phyloP scores from a whole-genome alignment of 495 filamentous ascomycete genomes.

The Talaromyces liani region DNA sequence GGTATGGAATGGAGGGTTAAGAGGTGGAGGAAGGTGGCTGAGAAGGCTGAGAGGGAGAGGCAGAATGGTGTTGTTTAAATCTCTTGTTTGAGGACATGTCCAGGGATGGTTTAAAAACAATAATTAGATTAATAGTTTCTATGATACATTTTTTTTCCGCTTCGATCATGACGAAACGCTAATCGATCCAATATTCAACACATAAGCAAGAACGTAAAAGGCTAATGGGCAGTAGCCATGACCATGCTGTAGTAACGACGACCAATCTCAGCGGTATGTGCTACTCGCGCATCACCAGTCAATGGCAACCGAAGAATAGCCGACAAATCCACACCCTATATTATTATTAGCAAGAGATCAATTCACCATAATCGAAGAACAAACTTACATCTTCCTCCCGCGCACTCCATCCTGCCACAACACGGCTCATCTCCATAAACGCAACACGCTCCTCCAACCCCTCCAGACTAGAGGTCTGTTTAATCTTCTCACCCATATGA shows the following conservation, averaged over 20 bases:
- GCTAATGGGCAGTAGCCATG: constrained; percentile 39
- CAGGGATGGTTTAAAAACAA: neutral
- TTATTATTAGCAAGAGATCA: constrained; percentile 9
- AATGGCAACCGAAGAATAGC: constrained; percentile 60
- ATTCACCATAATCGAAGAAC: neutral
- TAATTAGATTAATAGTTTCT: neutral
- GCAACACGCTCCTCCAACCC: constrained; percentile 77
- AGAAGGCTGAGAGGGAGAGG: constrained; percentile 3
- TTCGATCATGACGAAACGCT: neutral
- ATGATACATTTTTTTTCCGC: neutral
- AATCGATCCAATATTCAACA: neutral
- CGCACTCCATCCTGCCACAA: constrained; percentile 54
- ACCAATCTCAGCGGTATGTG: constrained; percentile 62
- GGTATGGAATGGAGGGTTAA: constrained; percentile 1
- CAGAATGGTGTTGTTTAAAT: neutral
- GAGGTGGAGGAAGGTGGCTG: constrained; percentile 1
- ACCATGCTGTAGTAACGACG: constrained; percentile 55
- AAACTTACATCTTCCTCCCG: constrained; percentile 52
- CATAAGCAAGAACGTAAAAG: neutral
- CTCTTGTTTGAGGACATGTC: neutral
- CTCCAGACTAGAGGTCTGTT: constrained; percentile 45
- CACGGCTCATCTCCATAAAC: constrained; percentile 56
- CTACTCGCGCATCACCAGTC: constrained; percentile 60
- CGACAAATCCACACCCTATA: constrained; percentile 31
- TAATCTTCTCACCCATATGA: constrained; percentile 49